Conservation (phyloP, 2,329 filamentous ascomycete species). For the Fusarium anguioides region DNA sequence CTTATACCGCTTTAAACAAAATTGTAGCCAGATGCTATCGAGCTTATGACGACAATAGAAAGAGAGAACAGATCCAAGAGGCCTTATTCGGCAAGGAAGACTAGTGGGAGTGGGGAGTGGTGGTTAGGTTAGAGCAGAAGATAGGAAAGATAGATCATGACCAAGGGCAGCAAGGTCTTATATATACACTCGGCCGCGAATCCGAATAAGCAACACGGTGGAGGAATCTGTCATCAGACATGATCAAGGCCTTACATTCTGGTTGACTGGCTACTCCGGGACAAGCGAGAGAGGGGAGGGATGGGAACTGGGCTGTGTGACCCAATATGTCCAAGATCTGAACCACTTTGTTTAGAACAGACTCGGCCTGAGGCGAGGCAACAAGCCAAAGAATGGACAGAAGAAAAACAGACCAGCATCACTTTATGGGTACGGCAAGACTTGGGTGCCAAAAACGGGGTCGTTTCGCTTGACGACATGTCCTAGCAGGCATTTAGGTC, state of each 20-base stretch:
- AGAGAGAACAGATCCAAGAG: neutral
- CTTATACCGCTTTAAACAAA: neutral
- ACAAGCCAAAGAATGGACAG: conserved; percentile 41
- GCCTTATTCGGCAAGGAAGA: conserved; percentile 7
- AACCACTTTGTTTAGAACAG: conserved; percentile 52
- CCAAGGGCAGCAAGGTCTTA: conserved; percentile 41
- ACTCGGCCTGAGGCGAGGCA: conserved; percentile 49
- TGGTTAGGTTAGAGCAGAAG: conserved; percentile 19
- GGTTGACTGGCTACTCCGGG: conserved; percentile 29
- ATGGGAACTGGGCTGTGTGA: conserved; percentile 49
- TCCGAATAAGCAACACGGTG: conserved; percentile 44
- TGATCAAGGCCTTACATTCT: conserved; percentile 33
- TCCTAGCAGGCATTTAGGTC: conserved; percentile 26
- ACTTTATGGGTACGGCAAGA: conserved; percentile 44
- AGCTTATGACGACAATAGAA: conserved; percentile 11
- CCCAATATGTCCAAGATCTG: conserved; percentile 52
- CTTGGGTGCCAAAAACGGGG: conserved; percentile 31
- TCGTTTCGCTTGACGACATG: conserved; percentile 38
- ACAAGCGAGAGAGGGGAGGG: conserved; percentile 48
- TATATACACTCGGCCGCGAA: conserved; percentile 41
- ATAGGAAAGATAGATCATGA: conserved; percentile 15
- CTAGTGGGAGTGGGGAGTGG: conserved; percentile 20
- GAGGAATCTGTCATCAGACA: conserved; percentile 36
- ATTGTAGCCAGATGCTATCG: conserved; percentile 1
- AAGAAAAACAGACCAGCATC: conserved; percentile 33